Base-by-base conservation (phyloP, 345 rosid species). In the Lepidium aucheri region DNA sequence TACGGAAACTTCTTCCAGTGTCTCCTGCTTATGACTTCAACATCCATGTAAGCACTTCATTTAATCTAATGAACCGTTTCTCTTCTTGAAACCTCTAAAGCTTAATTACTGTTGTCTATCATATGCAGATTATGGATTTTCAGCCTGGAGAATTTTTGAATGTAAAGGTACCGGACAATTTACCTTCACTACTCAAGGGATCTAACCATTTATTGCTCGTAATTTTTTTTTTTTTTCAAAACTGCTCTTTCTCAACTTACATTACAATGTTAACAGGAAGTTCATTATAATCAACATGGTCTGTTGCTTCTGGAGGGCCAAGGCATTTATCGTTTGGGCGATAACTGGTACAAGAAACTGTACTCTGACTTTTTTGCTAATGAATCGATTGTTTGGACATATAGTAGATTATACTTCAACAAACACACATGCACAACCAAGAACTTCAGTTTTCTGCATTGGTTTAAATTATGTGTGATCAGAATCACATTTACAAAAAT, bases 201-300 rank as follows among this genome's bases (percentile, higher is more conserved):
- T 56, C 44, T 49, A 30, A 52, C 32, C 30, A 33, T 22, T 35
- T 5, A 4, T 26, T 35, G 13, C 58, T 54, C n/a, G 10, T 45
- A 17, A 9, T 57, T 36, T 72, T 2, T n/a, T 39, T 57, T 17
- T 6, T 3, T 39, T 20, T n/a, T n/a, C n/a, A n/a, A 38, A 45
- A 24, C 51, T 59, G 11, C 49, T 26, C 1, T 20, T 28, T 58
- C 10, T 51, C 40, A 41, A 40, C 13, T 41, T 11, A 9, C 42
- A 41, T 28, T 63, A 49, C 12, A 55, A 38, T 57, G 30, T 34
- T 72, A 71, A 74, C 86, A 93, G 97, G 97, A 94, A 80, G 86
- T 90, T 70, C 97, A 88, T 65, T 90, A 88, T 77, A 94, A 90
- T 81, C 96, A 90, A 70, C 97, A 94, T 63, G 99, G 97, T 36